Evolutionary conservation across 768 basidiomycete species (phyloP), one percentile per base, ranked within the genome.

Genomic region (Boletus insuetus): DNA sequence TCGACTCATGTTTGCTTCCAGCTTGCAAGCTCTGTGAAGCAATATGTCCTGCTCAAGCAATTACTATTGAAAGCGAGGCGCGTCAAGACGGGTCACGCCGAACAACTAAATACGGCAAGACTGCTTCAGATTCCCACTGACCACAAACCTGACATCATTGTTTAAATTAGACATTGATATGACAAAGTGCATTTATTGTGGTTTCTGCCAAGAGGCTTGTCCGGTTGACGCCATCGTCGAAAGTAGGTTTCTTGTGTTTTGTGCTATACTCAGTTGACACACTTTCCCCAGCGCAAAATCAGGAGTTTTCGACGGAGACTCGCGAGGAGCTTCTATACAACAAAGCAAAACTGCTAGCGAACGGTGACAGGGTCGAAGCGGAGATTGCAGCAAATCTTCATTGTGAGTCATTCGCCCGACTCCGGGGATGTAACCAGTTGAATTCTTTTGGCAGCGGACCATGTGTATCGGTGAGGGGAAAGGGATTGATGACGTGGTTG

Each of bases 171-270:
- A 98, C 75, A 94, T 98, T 65, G 97, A 99, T 73, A 99, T 99
- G 97, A 99, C 97, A 56, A 98, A 95, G 80, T 98, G 97, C 76
- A 99, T 99, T 67, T 99, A 99, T 79, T 99, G 97, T 74, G 97
- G 97, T 51, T 98, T 98, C 81, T 98, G 97, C 73, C 96, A 98
- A 74, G 97, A 98, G 76, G 97, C 97, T 31, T 99, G 97, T 72
- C 97, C 97, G 3, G 97, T 98, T 54, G 97, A 98, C 74, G 97
- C 97, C 56, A 98, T 99, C 64, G 97, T 99, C 51, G 97, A 98
- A 79, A 96, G 95, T 96, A 69, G 61, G 92, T 77, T 40, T 48
- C 24, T 44, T 49, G 51, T 63, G 46, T 58, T 43, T 34, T 53
- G n/a, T 42, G 50, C 51, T 26, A 52, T 56, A 24, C 35, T 32